phyloP scores from a whole-genome alignment of 768 basidiomycete species.

The Boletus rex-veris region DNA sequence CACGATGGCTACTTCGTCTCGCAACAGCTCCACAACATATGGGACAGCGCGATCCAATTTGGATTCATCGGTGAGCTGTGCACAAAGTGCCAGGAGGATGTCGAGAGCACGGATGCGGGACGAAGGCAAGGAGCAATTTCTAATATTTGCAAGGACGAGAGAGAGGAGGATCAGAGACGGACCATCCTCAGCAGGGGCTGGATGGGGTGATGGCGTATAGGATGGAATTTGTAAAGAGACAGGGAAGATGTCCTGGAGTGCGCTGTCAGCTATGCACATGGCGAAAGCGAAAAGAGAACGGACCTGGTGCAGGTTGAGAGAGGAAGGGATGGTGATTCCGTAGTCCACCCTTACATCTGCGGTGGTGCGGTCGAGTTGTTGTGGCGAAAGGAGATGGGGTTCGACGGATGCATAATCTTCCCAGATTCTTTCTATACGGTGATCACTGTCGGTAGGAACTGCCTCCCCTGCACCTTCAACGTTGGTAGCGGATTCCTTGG shows the following conservation, averaged over 20 bases:
- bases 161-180: conserved; percentile 87
- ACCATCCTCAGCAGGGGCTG: conserved; percentile 74
- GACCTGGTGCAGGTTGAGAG: conserved; percentile 63
- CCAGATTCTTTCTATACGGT: conserved; percentile 80
- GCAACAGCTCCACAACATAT: conserved; percentile 82
- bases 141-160: conserved; percentile 81
- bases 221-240: conserved; percentile 70
- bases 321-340: conserved; percentile 29
- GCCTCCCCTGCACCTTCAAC: conserved; percentile 27
- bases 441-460: conserved; percentile 81
- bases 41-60: conserved; percentile 93
- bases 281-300: not conserved
- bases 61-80: conserved; percentile 88
- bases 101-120: conserved; percentile 86
- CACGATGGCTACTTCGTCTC: conserved; percentile 82
- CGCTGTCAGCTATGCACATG: conserved; percentile 2
- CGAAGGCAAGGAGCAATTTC: conserved; percentile 81
- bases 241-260: conserved; percentile 66
- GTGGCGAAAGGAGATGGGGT: conserved; percentile 57
- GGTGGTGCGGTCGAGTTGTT: conserved; percentile 39
- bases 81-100: conserved; percentile 75
- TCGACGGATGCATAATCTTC: conserved; percentile 82
- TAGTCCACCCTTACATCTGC: conserved; percentile 59
- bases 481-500: conserved; percentile 11
- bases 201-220: conserved; percentile 32